Evolutionary conservation across 1,284 basidiomycete species (phyloP).

Genomic region (Ustilago cynodontis): DNA sequence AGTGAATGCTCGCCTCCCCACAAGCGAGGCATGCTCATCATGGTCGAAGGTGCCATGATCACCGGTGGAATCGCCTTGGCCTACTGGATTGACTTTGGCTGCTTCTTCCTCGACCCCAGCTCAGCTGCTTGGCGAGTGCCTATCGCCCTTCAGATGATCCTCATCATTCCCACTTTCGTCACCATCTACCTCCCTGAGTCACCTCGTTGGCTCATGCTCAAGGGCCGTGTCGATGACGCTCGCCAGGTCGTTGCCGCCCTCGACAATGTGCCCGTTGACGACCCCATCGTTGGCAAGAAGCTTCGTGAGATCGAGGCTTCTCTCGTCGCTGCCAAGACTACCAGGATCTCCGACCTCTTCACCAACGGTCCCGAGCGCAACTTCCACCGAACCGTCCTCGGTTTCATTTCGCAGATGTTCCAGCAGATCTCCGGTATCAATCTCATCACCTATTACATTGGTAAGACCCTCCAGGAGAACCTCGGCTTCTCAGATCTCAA

Average conservation of each 20-base stretch:
- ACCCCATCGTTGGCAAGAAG: constrained; percentile 55
- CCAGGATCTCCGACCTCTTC: constrained; percentile 57
- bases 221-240: constrained; percentile 58
- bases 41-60: constrained; percentile 67
- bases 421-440: constrained; percentile 68
- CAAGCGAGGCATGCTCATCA: constrained; percentile 67
- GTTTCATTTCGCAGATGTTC: constrained; percentile 67
- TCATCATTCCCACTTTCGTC: constrained; percentile 67
- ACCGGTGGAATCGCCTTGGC: constrained; percentile 62
- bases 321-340: constrained; percentile 43
- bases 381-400: constrained; percentile 66
- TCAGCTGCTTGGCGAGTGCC: constrained; percentile 64
- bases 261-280: constrained; percentile 56
- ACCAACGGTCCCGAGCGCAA: constrained; percentile 65
- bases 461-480: constrained; percentile 63
- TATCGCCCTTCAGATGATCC: constrained; percentile 65
- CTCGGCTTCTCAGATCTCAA: constrained; percentile 59
- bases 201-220: constrained; percentile 67
- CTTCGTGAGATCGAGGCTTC: constrained; percentile 60
- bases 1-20: constrained; percentile 66
- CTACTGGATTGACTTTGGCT: constrained; percentile 68
- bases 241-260: constrained; percentile 60
- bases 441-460: constrained; percentile 68
- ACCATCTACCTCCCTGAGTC: constrained; percentile 68
- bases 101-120: constrained; percentile 57